Evolutionary conservation across 306 rosid species (phyloP).

Genomic region (Inga leiocalycina): DNA sequence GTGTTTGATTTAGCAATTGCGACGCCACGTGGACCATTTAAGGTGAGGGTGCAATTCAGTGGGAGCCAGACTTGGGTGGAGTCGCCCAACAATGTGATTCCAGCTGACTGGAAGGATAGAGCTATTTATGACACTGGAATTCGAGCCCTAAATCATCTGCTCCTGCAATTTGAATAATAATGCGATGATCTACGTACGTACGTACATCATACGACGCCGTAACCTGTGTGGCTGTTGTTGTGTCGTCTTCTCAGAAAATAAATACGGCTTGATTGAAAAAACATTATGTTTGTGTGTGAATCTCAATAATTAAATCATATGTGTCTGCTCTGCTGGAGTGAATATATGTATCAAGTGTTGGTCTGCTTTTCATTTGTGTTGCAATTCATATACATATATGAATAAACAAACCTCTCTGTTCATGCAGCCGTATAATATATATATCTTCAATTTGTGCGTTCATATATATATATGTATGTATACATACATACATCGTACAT

Average conservation of each 20-base stretch:
- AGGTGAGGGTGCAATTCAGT: conserved; percentile 63
- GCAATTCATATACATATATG: background rate
- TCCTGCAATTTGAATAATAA: background rate
- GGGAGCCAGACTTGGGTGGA: conserved; percentile 58
- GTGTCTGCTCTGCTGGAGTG: background rate
- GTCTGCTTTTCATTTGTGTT: background rate
- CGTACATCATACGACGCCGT: background rate
- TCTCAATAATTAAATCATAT: too few species aligned
- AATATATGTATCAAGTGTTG: background rate
- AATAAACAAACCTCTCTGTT: background rate
- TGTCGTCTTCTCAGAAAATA: background rate
- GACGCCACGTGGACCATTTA: conserved; percentile 52
- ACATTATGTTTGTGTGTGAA: background rate
- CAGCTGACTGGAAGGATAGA: conserved; percentile 71
- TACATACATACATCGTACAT: too few species aligned
- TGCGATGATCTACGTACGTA: background rate
- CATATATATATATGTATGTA: too few species aligned
- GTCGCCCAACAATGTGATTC: conserved; percentile 49
- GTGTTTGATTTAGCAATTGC: conserved; percentile 66
- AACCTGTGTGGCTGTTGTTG: background rate
- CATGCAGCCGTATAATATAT: background rate
- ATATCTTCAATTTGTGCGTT: too few species aligned
- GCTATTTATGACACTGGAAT: conserved; percentile 58
- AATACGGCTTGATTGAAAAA: background rate
- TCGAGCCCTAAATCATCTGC: conserved; percentile 21